Base-by-base conservation (phyloP, 768 basidiomycete species). In the Naganishia onofrii region DNA sequence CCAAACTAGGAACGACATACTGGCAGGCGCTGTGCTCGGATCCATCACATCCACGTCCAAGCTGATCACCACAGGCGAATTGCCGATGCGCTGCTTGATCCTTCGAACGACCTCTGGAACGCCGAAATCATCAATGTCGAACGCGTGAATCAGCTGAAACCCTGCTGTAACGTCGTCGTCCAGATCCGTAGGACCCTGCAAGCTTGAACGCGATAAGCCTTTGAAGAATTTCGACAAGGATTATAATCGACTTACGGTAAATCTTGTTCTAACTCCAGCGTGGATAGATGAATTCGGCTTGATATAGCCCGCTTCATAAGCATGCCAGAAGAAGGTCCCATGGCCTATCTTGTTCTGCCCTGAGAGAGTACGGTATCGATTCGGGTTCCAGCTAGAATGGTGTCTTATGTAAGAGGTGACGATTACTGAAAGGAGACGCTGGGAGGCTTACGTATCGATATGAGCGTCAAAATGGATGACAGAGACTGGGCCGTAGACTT, bases 251-350 rank as follows among this genome's bases (percentile, higher is more conserved):
- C 84, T 72, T 69, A 86, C 87, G 28, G 74, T 80, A 53, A 93
- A 82, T 75, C 90, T 90, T 81, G 89, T 90, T 53, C 92, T 84
- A 71, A 94, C 89, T 4, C 93, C 92, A 10, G 88, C 93, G 77
- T 94, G 93, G 31, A 94, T 87, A 71, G 89, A 85, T 48, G 86
- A 85, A 70, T 72, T 75, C 17, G 88, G 87, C 38, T 85, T 80
- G 84, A 93, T 85, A 48, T 92, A 84, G 0, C 90, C 89, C 77
- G 92, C 90, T 74, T 90, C 85, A 29, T 85, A 84, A 0, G 93
- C 93, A 44, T 90, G 78, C 79, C 87, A 86, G 82, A 93, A 94
- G 83, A 92, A 93, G 0, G 89, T 90, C 67, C 92, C 92, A 74
- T 94, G 92, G 0, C 88, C 93, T 48, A 92, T 83, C 32, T 74